These are phyloP conservation scores for Neocucurbitaria cava DNA, from an alignment of 2,329 filamentous ascomycete genomes.

Conservation along the genomic window DNA sequence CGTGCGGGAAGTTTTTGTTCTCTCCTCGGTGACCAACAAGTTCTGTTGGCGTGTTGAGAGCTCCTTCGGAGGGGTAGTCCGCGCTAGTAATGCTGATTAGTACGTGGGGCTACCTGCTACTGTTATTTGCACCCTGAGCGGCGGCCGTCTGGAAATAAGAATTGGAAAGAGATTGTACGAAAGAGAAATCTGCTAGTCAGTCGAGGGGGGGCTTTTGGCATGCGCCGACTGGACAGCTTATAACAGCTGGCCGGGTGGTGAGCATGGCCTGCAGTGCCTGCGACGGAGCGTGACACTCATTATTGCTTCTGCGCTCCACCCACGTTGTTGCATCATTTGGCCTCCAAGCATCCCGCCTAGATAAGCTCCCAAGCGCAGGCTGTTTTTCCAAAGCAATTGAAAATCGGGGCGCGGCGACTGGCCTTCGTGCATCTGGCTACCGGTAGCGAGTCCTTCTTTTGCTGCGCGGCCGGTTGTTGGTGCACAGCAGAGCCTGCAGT, in stretches of 20 bases:
- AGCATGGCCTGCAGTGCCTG: slow-evolving; percentile 10
- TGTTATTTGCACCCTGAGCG: slow-evolving; percentile 21
- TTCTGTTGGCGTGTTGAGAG: slow-evolving; percentile 33
- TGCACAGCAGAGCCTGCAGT: slow-evolving; percentile 21
- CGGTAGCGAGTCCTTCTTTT: slow-evolving; percentile 15
- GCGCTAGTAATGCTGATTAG: slow-evolving; percentile 26
- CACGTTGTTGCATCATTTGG: slow-evolving; percentile 31
- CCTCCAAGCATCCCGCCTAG: slow-evolving; percentile 30
- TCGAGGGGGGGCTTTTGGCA: slow-evolving; percentile 6
- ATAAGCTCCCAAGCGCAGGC: slow-evolving; percentile 32
- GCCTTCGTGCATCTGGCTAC: slow-evolving; percentile 21
- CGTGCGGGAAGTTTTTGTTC: slow-evolving; percentile 30
- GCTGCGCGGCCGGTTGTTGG: slow-evolving; percentile 35
- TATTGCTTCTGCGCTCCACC: slow-evolving; percentile 33
- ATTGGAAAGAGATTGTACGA: slow-evolving; percentile 21
- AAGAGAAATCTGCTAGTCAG: slow-evolving; percentile 7
- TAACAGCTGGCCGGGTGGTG: slow-evolving; percentile 19
- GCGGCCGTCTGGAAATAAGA: slow-evolving; percentile 20
- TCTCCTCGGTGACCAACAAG: slow-evolving; percentile 20
- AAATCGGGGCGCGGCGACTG: slow-evolving; percentile 30
- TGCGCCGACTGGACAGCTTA: slow-evolving; percentile 10
- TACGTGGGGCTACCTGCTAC: slow-evolving; percentile 39
- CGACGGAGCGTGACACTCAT: slow-evolving; percentile 13
- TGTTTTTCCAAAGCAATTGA: slow-evolving; percentile 29
- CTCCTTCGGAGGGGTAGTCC: slow-evolving; percentile 29